A percentile compares a stretch with the other conserved stretches of the same genome.
phyloP scores from a whole-genome alignment of 345 rosid species.

The Hirschfeldia incana region DNA sequence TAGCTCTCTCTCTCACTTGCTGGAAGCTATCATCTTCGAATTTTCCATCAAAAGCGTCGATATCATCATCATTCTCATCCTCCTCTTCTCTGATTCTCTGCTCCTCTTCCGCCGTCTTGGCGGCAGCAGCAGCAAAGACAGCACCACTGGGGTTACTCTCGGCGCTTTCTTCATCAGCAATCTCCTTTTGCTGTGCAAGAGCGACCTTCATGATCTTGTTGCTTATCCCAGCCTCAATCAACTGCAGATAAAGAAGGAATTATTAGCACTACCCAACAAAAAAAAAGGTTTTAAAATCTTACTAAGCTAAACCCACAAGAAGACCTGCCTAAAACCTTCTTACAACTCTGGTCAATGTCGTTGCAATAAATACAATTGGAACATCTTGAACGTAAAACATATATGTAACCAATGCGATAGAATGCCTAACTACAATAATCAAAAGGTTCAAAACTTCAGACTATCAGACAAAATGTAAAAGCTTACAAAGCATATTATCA shows the following conservation, averaged over 20 bases:
- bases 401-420: no score
- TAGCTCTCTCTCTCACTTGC: conserved; percentile 46
- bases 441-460: not conserved
- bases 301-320: not conserved
- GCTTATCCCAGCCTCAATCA: conserved; percentile 71
- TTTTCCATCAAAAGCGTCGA: conserved; percentile 66
- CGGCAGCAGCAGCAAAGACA: conserved; percentile 44
- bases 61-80: conserved; percentile 42
- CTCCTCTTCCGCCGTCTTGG: conserved; percentile 42
- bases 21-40: conserved; percentile 60
- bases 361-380: not conserved
- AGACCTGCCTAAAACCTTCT: not conserved
- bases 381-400: not conserved
- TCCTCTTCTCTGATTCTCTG: conserved; percentile 48
- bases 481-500: not conserved
- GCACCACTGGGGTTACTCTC: conserved; percentile 40
- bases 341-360: not conserved
- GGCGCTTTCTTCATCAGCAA: conserved; percentile 59
- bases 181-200: conserved; percentile 77
- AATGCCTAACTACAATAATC: not conserved
- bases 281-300: not conserved
- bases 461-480: no score
- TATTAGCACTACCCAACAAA: not conserved
- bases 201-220: conserved; percentile 86
- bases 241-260: conserved; percentile 31